phyloP scores from a whole-genome alignment of 2,329 filamentous ascomycete species.

The Fusarium sp. region DNA sequence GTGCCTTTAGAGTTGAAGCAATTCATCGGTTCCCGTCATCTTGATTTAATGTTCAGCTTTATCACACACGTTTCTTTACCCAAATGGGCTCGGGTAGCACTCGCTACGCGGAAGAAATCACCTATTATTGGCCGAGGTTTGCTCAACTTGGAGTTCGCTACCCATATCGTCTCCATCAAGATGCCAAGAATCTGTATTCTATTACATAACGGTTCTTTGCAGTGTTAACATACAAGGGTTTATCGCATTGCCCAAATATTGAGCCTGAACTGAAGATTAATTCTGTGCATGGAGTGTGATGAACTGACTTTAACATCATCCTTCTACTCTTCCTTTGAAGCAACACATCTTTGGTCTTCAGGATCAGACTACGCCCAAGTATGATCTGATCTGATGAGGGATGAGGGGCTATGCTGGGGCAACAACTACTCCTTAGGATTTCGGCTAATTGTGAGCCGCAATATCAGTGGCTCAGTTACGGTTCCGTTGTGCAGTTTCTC shows the following conservation, averaged over 20 bases:
- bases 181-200: constrained; percentile 20
- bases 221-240: not conserved
- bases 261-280: not conserved
- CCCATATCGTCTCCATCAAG: constrained; percentile 13
- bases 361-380: not conserved
- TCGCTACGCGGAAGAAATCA: constrained; percentile 27
- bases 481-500: not conserved
- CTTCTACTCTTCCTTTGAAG: not conserved
- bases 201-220: constrained; percentile 5
- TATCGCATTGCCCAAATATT: constrained; percentile 3
- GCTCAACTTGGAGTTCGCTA: not conserved
- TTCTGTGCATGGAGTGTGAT: constrained; percentile 27
- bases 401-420: constrained; percentile 6
- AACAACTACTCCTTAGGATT: not conserved
- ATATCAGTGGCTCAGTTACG: not conserved
- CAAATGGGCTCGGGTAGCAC: not conserved
- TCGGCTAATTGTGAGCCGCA: not conserved
- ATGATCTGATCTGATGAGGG: constrained; percentile 6
- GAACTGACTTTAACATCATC: not conserved
- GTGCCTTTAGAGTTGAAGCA: not conserved
- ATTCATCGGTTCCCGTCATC: constrained; percentile 2
- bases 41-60: too few species aligned
- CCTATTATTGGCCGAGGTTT: constrained; percentile 34
- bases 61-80: not conserved
- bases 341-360: not conserved